Evolutionary conservation across 768 basidiomycete genomes (phyloP).

Genomic region (Kwoniella botswanensis): DNA sequence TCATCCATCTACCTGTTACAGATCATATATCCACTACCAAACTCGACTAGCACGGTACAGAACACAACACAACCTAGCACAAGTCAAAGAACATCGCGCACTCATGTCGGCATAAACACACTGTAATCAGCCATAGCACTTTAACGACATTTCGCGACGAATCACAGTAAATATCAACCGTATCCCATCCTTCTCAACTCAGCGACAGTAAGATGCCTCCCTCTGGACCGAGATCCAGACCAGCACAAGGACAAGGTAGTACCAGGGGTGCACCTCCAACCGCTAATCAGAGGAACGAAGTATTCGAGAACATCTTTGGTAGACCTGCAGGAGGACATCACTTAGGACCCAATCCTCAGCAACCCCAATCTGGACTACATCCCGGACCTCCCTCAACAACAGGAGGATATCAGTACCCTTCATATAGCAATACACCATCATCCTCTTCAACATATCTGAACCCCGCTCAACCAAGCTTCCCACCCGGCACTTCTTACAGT

Average conservation of each 20-base stretch:
- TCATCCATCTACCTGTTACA: background rate
- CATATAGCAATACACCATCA: slow-evolving; percentile 23
- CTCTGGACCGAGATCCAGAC: slow-evolving; percentile 42
- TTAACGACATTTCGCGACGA: background rate
- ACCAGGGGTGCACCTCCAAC: slow-evolving; percentile 15
- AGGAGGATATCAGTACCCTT: slow-evolving; percentile 18
- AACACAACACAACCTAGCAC: background rate
- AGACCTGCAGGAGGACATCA: slow-evolving; percentile 55
- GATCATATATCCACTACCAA: background rate
- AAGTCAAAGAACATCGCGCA: background rate
- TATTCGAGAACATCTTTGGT: slow-evolving; percentile 58
- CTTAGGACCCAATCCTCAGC: slow-evolving; percentile 23
- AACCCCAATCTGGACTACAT: background rate
- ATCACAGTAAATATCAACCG: background rate
- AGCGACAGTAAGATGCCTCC: slow-evolving; percentile 33
- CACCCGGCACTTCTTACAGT: slow-evolving; percentile 34
- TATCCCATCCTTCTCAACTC: background rate
- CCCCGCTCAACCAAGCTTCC: slow-evolving; percentile 50
- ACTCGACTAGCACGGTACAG: background rate
- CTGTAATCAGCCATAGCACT: background rate
- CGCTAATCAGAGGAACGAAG: slow-evolving; percentile 50
- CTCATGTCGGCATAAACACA: background rate
- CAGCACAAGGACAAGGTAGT: slow-evolving; percentile 16
- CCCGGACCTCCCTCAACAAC: slow-evolving; percentile 10
- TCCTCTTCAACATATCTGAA: slow-evolving; percentile 28